phyloP scores from a whole-genome alignment of 2,329 filamentous ascomycete species.

The Fusarium sacchari region DNA sequence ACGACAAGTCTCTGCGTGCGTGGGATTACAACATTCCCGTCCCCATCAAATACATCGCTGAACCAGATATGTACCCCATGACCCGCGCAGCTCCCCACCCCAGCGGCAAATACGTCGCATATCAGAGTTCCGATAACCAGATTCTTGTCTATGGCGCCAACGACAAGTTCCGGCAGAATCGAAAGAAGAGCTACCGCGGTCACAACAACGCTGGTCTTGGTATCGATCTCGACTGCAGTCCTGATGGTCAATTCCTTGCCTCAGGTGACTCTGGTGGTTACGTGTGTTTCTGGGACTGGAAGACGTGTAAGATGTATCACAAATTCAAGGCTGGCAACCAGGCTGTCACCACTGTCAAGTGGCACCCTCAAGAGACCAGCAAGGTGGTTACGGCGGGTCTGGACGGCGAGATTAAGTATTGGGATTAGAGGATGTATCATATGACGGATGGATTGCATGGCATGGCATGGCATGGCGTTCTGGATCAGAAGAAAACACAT shows the following conservation, averaged over 20 bases:
- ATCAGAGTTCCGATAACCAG: slow-evolving; percentile 94
- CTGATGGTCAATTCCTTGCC: slow-evolving; percentile 90
- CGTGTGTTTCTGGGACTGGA: slow-evolving; percentile 99
- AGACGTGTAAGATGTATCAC: slow-evolving; percentile 99
- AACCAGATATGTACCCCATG: slow-evolving; percentile 98
- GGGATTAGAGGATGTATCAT: slow-evolving; percentile 71
- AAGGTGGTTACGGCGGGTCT: slow-evolving; percentile 92
- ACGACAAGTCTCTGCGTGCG: slow-evolving; percentile 93
- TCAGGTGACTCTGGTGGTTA: slow-evolving; percentile 89
- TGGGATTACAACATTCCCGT: slow-evolving; percentile 99
- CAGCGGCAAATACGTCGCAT: slow-evolving; percentile 91
- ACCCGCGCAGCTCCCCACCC: slow-evolving; percentile 87
- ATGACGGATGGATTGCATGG: slow-evolving; percentile 6
- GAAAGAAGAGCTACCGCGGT: slow-evolving; percentile 95
- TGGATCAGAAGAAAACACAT: slow-evolving; percentile 19
- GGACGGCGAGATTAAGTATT: slow-evolving; percentile 89
- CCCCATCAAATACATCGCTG: slow-evolving; percentile 97
- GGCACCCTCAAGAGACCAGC: slow-evolving; percentile 97
- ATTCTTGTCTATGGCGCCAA: slow-evolving; percentile 94
- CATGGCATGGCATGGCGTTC: slow-evolving; percentile 45
- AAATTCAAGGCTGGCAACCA: slow-evolving; percentile 89
- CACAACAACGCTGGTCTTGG: slow-evolving; percentile 96
- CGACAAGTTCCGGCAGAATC: slow-evolving; percentile 96
- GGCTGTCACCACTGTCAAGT: slow-evolving; percentile 86
- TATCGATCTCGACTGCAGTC: slow-evolving; percentile 87